Conservation (phyloP, 1,284 basidiomycete species). For the Leccinum proximum region DNA sequence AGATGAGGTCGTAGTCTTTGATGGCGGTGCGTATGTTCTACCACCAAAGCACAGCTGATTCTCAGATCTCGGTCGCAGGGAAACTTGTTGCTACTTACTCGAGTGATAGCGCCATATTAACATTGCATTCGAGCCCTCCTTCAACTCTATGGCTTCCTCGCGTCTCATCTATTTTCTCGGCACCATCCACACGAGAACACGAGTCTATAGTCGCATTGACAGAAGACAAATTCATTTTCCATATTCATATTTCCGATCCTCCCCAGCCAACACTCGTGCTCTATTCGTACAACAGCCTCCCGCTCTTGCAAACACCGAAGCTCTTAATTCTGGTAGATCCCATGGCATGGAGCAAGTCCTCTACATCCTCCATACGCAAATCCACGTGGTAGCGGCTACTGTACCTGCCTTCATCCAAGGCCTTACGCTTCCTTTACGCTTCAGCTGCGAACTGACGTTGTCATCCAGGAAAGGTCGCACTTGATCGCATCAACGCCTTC, state of each 20-base stretch:
- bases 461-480: slow-evolving; percentile 8
- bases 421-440: neutral
- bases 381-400: slow-evolving; percentile 20
- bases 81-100: slow-evolving; percentile 37
- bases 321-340: slow-evolving; percentile 83
- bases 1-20: slow-evolving; percentile 65
- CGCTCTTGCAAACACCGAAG: slow-evolving; percentile 45
- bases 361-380: slow-evolving; percentile 26
- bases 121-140: slow-evolving; percentile 45
- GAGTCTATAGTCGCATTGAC: slow-evolving; percentile 64
- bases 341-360: slow-evolving; percentile 75
- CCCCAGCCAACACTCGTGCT: slow-evolving; percentile 37
- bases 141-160: slow-evolving; percentile 46
- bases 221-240: slow-evolving; percentile 49
- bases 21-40: slow-evolving; percentile 43
- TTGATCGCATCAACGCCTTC: slow-evolving; percentile 21
- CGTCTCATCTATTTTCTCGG: slow-evolving; percentile 58
- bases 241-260: slow-evolving; percentile 39
- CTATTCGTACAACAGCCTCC: slow-evolving; percentile 44
- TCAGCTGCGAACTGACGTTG: slow-evolving; percentile 1
- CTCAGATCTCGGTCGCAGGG: slow-evolving; percentile 21
- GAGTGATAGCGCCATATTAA: slow-evolving; percentile 39
- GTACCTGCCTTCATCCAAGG: slow-evolving; percentile 29
- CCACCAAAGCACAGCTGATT: slow-evolving; percentile 10
- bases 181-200: slow-evolving; percentile 46